Percentiles rank a stretch among this genome's conserved stretches.
Conservation (phyloP, 331 rosid genomes). For the Telfairia occidentalis region DNA sequence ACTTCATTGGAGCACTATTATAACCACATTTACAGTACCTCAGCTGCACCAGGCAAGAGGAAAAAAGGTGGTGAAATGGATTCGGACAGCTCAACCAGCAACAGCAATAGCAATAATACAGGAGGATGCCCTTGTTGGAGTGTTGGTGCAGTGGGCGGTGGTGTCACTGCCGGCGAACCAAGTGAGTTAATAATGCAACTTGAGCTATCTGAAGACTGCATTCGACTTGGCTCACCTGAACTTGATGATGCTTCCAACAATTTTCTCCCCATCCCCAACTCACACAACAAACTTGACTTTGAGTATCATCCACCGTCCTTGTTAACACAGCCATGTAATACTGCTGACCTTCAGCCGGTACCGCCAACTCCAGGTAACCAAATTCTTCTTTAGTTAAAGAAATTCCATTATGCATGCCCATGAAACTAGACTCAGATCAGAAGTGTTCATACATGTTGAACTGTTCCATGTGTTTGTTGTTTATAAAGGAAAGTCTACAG, state of each 20-base stretch:
- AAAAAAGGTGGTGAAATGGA: conserved; percentile 17
- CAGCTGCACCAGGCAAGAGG: not conserved
- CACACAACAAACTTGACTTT: conserved; percentile 18
- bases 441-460: no score
- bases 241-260: conserved; percentile 69
- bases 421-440: no score
- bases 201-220: conserved; percentile 75
- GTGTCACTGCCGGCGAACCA: conserved; percentile 28
- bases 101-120: not conserved
- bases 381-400: no score
- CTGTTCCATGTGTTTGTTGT: no score
- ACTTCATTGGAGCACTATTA: conserved; percentile 39
- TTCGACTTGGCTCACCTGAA: conserved; percentile 74
- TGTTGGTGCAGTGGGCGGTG: not conserved
- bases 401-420: no score
- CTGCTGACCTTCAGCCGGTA: conserved; percentile 19
- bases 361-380: conserved; percentile 41
- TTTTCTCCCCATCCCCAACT: conserved; percentile 37
- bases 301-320: conserved; percentile 29
- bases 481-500: conserved; percentile 18
- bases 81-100: not conserved
- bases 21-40: conserved; percentile 26
- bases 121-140: not conserved
- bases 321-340: no score
- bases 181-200: conserved; percentile 77